phyloP scores from a whole-genome alignment of 495 filamentous ascomycete genomes.

The Glutinoglossum americanum region DNA sequence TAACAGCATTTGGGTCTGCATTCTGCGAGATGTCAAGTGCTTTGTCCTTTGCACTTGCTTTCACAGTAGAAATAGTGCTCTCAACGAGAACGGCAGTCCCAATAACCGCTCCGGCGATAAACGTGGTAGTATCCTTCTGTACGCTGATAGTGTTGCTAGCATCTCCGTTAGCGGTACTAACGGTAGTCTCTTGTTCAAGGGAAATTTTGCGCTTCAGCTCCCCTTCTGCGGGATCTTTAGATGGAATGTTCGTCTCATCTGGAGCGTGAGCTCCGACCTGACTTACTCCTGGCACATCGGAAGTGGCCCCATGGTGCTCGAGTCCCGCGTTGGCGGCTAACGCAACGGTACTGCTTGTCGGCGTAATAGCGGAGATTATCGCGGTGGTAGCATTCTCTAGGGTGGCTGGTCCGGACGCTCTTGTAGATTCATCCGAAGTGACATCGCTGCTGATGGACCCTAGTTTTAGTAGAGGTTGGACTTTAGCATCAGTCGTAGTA shows the following conservation, averaged over 20 bases:
- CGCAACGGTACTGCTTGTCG: neutral
- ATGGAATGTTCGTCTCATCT: neutral
- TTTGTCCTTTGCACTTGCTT: neutral
- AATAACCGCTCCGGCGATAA: neutral
- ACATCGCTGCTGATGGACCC: neutral
- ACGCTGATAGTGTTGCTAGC: neutral
- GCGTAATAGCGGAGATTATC: neutral
- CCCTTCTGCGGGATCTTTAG: neutral
- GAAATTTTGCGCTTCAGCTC: neutral
- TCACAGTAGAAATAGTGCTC: neutral
- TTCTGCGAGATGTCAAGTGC: neutral
- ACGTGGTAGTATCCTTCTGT: neutral
- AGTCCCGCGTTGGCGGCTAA: neutral
- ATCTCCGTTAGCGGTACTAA: neutral
- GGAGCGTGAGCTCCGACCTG: neutral
- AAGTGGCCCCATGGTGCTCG: neutral
- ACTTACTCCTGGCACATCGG: neutral
- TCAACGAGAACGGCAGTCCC: neutral
- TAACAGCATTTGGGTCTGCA: neutral
- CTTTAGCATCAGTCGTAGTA: neutral
- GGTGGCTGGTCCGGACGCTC: neutral
- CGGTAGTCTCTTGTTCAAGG: neutral
- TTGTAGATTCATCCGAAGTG: neutral
- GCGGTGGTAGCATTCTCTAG: neutral
- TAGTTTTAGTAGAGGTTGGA: neutral